phyloP scores from a whole-genome alignment of 192 early-diverging fungal species.

The Coemansia sp. region DNA sequence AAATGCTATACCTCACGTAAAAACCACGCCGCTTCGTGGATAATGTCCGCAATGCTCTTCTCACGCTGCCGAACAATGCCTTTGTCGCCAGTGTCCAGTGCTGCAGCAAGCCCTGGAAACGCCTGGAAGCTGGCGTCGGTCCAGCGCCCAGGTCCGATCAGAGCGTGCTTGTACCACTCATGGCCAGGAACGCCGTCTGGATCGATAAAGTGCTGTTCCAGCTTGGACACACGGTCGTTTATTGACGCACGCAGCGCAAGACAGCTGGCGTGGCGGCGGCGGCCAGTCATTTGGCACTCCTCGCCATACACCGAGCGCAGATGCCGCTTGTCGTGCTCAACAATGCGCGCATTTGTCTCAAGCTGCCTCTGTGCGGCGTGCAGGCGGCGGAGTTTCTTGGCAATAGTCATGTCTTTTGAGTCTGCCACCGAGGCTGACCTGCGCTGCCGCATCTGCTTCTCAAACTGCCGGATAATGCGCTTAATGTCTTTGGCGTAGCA shows the following conservation, averaged over 20 bases:
- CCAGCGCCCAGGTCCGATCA: constrained; percentile 55
- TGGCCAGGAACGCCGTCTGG: constrained; percentile 59
- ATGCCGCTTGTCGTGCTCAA: constrained; percentile 33
- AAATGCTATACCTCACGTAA: constrained; percentile 32
- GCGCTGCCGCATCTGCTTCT: constrained; percentile 17
- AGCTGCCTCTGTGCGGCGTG: constrained; percentile 38
- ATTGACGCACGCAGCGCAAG: constrained; percentile 35
- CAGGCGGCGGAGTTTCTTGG: constrained; percentile 26
- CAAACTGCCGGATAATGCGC: constrained; percentile 44
- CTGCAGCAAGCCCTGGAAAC: constrained; percentile 60
- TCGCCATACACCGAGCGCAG: constrained; percentile 41
- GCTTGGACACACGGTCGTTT: constrained; percentile 53
- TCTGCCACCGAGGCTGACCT: neutral
- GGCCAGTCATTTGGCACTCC: constrained; percentile 49
- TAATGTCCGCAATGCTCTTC: constrained; percentile 32
- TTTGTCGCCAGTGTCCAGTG: constrained; percentile 42
- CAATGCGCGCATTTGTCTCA: constrained; percentile 22
- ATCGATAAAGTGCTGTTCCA: constrained; percentile 63
- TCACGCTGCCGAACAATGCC: constrained; percentile 25
- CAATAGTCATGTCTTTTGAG: neutral
- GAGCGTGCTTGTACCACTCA: constrained; percentile 64
- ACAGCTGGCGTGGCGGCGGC: constrained; percentile 33
- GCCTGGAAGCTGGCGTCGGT: constrained; percentile 50
- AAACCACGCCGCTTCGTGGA: constrained; percentile 52
- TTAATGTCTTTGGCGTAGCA: constrained; percentile 56